These are phyloP conservation scores for Raffaelea arxii DNA, from an alignment of 2,329 filamentous ascomycete species.

Conservation along the genomic window DNA sequence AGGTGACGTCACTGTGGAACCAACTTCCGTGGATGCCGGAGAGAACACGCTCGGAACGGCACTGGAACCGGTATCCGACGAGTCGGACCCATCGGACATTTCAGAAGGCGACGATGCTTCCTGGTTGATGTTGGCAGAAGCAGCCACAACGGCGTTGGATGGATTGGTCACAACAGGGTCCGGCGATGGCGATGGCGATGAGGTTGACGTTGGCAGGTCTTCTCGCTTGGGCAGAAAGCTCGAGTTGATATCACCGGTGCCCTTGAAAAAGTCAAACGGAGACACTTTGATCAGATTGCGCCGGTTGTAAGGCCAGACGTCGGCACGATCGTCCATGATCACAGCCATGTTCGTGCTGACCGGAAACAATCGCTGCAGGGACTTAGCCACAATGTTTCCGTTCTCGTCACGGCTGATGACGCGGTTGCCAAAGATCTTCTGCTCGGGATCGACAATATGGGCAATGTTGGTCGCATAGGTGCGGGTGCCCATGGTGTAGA, in stretches of 20 bases:
- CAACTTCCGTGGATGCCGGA: not conserved
- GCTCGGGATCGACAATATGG: slow-evolving; percentile 82
- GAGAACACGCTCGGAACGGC: not conserved
- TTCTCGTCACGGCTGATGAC: slow-evolving; percentile 97
- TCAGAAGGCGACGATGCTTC: not conserved
- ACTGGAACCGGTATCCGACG: not conserved
- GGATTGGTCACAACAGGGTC: not conserved
- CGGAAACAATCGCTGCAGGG: slow-evolving; percentile 81
- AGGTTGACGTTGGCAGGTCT: slow-evolving; percentile 37
- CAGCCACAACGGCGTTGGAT: not conserved
- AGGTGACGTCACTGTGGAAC: too few species aligned
- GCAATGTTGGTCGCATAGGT: slow-evolving; percentile 92
- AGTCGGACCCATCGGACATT: not conserved
- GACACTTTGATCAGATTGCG: slow-evolving; percentile 90
- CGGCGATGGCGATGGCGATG: too few species aligned
- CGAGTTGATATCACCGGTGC: slow-evolving; percentile 97
- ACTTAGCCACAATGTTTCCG: slow-evolving; percentile 85
- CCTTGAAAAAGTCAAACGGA: slow-evolving; percentile 96
- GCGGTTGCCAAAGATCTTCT: slow-evolving; percentile 83
- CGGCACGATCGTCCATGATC: slow-evolving; percentile 93
- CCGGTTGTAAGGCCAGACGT: slow-evolving; percentile 88
- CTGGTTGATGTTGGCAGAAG: not conserved
- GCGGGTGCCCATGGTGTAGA: slow-evolving; percentile 98
- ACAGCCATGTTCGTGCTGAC: slow-evolving; percentile 99
- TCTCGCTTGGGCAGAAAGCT: slow-evolving; percentile 81